These are phyloP conservation scores for Mrakia hoshinonis DNA, from an alignment of 768 basidiomycete species.

Conservation along the genomic window DNA sequence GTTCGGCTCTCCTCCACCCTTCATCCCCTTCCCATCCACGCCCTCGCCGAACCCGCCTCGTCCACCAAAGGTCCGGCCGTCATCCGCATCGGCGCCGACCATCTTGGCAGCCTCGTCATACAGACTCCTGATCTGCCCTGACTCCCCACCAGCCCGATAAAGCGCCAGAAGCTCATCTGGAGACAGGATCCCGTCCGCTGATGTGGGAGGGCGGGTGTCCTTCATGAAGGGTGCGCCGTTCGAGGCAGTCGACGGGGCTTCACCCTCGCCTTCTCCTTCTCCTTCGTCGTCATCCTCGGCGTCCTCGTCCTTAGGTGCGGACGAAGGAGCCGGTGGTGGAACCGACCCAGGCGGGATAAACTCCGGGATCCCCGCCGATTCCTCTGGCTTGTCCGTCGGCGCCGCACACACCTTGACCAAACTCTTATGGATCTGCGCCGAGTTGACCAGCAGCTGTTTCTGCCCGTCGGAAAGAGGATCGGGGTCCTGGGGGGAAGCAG, in stretches of 20 bases:
- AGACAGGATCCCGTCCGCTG: constrained; percentile 62
- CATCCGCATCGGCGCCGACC: not conserved
- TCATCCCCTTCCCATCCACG: not conserved
- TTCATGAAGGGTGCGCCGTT: constrained; percentile 58
- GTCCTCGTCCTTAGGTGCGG: constrained; percentile 36
- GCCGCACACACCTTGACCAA: constrained; percentile 33
- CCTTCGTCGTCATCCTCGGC: constrained; percentile 29
- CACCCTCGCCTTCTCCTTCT: constrained; percentile 30
- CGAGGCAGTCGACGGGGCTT: no score
- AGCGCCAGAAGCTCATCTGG: constrained; percentile 51
- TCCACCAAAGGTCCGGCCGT: constrained; percentile 17
- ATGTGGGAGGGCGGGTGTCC: constrained; percentile 55
- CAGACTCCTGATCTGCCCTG: constrained; percentile 44
- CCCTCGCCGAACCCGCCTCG: not conserved
- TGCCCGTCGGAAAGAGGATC: constrained; percentile 54
- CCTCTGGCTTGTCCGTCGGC: constrained; percentile 6
- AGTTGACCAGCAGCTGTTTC: constrained; percentile 48
- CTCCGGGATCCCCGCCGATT: constrained; percentile 30
- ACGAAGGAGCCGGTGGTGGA: constrained; percentile 45
- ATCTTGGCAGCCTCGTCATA: constrained; percentile 21
- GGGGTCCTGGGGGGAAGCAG: constrained; percentile 41
- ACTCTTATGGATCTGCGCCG: constrained; percentile 48
- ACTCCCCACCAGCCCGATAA: constrained; percentile 53
- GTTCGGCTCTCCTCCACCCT: constrained; percentile 34
- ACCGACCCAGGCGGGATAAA: constrained; percentile 32